Percentiles rank a stretch among this genome's conserved stretches.
phyloP scores from a whole-genome alignment of 2,329 filamentous ascomycete genomes.

The Botrytis medusae region DNA sequence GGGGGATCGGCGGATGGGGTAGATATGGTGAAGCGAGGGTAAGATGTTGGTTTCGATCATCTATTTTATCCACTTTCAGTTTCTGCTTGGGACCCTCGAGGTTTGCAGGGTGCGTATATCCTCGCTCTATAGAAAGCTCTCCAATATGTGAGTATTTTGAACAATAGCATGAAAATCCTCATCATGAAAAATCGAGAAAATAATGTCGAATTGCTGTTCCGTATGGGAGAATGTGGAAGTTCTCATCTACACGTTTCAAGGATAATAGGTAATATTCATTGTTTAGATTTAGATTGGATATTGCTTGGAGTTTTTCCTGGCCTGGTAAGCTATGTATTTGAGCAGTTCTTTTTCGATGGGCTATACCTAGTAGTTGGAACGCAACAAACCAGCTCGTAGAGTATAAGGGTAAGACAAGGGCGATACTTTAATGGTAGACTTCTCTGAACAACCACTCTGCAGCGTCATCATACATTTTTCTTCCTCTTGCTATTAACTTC shows the following conservation, averaged over 20 bases:
- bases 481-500: neutral
- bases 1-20: neutral
- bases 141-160: neutral
- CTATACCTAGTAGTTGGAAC: neutral
- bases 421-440: slow-evolving; percentile 8
- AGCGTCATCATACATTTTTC: slow-evolving; percentile 16
- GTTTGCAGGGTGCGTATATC: neutral
- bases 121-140: neutral
- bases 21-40: neutral
- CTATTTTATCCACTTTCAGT: neutral
- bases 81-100: neutral
- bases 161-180: neutral
- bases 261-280: neutral
- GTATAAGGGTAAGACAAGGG: neutral
- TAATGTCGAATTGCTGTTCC: neutral
- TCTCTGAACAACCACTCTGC: slow-evolving; percentile 20
- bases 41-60: neutral
- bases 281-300: too few relatives aligned
- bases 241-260: neutral
- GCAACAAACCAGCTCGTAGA: too few relatives aligned
- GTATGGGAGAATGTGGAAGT: neutral
- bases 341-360: neutral
- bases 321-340: neutral
- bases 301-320: neutral
- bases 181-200: neutral